Conservation (phyloP, 2,329 filamentous ascomycete species). For the Thielaviopsis populi region DNA sequence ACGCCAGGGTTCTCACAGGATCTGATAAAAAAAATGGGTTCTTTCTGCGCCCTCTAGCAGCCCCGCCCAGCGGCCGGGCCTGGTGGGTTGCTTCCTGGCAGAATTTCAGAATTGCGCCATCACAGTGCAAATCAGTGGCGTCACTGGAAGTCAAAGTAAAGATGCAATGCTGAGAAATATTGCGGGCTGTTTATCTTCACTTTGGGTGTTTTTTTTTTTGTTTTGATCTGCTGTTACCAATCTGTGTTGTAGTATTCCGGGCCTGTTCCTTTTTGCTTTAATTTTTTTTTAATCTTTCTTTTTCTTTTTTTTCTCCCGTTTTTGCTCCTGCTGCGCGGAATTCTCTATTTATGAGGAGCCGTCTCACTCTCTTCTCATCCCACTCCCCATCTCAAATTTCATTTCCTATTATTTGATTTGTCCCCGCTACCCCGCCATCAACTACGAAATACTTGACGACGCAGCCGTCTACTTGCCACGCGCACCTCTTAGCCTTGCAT, state of each 20-base stretch:
- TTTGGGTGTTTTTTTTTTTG: not conserved
- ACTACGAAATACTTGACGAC: not conserved
- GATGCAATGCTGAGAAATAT: no score
- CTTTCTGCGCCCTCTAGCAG: not conserved
- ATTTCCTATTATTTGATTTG: not conserved
- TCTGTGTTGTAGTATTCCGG: not conserved
- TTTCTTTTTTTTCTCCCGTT: not conserved
- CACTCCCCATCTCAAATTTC: not conserved
- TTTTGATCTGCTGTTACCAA: constrained; percentile 11
- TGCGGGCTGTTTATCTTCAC: no score
- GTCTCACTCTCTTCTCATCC: not conserved
- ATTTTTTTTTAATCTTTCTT: no score
- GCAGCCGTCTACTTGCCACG: no score
- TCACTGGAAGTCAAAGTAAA: constrained; percentile 1
- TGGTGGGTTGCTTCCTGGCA: not conserved
- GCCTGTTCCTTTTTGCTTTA: not conserved
- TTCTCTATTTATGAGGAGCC: not conserved
- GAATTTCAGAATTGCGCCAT: constrained; percentile 12
- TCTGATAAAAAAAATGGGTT: constrained; percentile 7
- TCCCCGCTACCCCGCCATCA: constrained; percentile 13
- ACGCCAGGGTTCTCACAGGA: not conserved
- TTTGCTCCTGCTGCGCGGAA: not conserved
- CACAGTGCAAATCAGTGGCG: not conserved
- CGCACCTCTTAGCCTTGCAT: not conserved
- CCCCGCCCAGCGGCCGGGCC: not conserved